phyloP scores from a whole-genome alignment of 495 filamentous ascomycete genomes.

The Astrothelium macrocarpum region DNA sequence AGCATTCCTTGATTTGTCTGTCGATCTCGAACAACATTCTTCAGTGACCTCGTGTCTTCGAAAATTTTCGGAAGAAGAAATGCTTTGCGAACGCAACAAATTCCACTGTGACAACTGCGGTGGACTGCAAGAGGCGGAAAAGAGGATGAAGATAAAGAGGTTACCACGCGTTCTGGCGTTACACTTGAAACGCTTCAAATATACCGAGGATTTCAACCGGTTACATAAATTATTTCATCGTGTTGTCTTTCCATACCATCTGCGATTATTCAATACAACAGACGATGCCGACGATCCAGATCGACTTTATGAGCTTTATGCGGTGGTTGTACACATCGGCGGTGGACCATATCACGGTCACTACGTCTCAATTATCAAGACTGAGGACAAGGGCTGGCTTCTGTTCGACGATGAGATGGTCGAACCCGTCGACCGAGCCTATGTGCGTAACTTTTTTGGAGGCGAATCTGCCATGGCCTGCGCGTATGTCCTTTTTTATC shows the following conservation, averaged over 20 bases:
- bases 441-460: constrained; percentile 96
- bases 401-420: constrained; percentile 98
- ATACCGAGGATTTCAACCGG: constrained; percentile 85
- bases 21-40: constrained; percentile 90
- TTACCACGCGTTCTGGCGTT: constrained; percentile 83
- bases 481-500: constrained; percentile 96
- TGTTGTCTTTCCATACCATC: constrained; percentile 92
- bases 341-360: constrained; percentile 97
- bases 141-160: constrained; percentile 98
- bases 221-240: constrained; percentile 95
- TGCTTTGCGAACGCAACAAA: constrained; percentile 97
- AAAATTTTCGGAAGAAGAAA: constrained; percentile 95
- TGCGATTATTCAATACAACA: constrained; percentile 95
- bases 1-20: constrained; percentile 88
- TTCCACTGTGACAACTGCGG: constrained; percentile 98
- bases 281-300: constrained; percentile 95
- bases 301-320: constrained; percentile 90
- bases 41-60: constrained; percentile 91
- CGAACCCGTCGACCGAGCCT: constrained; percentile 91
- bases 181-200: constrained; percentile 95
- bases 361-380: constrained; percentile 97
- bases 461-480: constrained; percentile 77
- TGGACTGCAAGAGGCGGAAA: constrained; percentile 93
- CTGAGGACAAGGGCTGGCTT: constrained; percentile 88
- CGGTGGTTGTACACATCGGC: constrained; percentile 96